Evolutionary conservation across 108 stramenopile genomes (phyloP).

Genomic region (Hondaea fermentalgiana): DNA sequence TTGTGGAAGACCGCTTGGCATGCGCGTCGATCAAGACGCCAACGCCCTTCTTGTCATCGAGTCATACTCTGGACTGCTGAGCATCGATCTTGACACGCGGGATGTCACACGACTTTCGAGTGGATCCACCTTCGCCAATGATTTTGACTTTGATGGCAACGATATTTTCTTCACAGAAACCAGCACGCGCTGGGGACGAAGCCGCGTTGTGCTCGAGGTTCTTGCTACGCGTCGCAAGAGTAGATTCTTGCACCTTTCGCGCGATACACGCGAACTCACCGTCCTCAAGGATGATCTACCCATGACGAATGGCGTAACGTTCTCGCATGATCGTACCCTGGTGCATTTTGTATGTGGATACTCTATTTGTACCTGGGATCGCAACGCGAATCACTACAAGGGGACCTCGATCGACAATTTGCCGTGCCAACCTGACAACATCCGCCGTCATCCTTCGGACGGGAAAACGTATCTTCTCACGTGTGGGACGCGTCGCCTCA

Average conservation of each 20-base stretch:
- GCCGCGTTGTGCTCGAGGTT: not conserved
- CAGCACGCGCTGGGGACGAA: not conserved
- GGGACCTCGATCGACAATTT: not conserved
- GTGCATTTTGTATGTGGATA: not conserved
- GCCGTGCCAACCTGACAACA: not conserved
- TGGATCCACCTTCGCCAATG: not conserved
- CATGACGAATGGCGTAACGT: not conserved
- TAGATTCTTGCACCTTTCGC: not conserved
- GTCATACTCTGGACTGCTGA: not conserved
- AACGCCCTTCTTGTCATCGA: not conserved
- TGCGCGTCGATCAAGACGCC: not conserved
- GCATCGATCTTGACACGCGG: not conserved
- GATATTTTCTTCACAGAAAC: not conserved
- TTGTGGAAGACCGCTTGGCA: not conserved
- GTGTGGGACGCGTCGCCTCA: not conserved
- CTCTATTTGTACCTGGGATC: not conserved
- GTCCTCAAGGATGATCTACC: not conserved
- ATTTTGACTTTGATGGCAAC: not conserved
- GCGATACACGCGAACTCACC: not conserved
- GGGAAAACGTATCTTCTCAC: not conserved
- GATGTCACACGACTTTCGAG: not conserved
- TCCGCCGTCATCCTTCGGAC: not conserved
- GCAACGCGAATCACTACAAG: not conserved
- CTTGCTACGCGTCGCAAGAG: not conserved
- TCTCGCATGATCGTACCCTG: not conserved